Evolutionary conservation across 208 protist genomes (phyloP).

Genomic region (Lotmaria passim): DNA sequence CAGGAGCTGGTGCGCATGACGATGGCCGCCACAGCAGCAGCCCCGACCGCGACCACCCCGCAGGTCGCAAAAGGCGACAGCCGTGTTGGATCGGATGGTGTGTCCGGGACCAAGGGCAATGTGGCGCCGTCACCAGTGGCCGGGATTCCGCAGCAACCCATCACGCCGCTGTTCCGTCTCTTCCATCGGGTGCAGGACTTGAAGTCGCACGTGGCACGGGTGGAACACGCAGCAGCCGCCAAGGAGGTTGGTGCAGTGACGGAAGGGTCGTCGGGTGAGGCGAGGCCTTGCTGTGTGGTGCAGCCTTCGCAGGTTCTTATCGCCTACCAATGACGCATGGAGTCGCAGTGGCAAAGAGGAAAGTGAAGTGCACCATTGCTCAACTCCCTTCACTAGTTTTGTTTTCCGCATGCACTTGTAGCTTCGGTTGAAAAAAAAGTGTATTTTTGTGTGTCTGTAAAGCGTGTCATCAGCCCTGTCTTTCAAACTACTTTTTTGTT

Average conservation of each 20-base stretch:
- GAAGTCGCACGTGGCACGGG: conserved; percentile 23
- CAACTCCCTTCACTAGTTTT: background rate
- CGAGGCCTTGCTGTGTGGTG: background rate
- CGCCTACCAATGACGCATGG: background rate
- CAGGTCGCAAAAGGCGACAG: background rate
- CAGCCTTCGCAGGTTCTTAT: background rate
- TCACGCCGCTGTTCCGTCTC: conserved; percentile 22
- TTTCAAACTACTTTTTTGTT: too few species aligned
- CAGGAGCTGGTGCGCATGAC: conserved; percentile 19
- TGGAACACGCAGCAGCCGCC: conserved; percentile 17
- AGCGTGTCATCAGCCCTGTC: too few species aligned
- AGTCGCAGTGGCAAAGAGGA: background rate
- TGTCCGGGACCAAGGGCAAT: background rate
- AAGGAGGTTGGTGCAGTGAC: background rate
- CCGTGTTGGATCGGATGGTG: background rate
- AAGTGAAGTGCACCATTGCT: background rate
- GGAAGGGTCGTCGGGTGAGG: background rate
- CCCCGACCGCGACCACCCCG: background rate
- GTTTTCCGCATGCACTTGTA: too few species aligned
- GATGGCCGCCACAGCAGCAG: conserved; percentile 9
- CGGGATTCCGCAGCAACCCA: background rate
- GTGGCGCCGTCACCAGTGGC: background rate
- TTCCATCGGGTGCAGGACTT: conserved; percentile 38
- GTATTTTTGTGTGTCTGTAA: too few species aligned
- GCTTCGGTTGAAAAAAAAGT: too few species aligned